Evolutionary conservation across 2,329 filamentous ascomycete genomes (phyloP).

Genomic region (Elsinoe australis): DNA sequence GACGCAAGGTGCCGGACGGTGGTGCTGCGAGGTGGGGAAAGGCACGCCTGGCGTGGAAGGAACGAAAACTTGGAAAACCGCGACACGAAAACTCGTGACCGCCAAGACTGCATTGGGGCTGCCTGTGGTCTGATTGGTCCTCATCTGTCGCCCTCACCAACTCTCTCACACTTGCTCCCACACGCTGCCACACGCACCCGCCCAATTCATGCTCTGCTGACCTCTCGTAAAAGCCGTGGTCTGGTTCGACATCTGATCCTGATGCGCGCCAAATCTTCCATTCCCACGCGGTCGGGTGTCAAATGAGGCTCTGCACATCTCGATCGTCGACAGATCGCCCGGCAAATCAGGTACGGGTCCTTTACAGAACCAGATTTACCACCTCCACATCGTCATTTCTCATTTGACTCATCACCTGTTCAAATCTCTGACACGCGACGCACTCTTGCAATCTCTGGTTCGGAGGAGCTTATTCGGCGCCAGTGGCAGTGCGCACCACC

Average conservation of each 20-base stretch:
- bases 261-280: too few relatives aligned
- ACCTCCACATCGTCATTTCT: not conserved
- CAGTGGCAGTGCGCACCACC: not conserved
- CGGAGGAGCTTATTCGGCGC: not conserved
- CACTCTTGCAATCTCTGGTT: slow-evolving; percentile 1
- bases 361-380: not conserved
- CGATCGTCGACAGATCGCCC: not conserved
- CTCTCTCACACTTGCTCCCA: too few relatives aligned
- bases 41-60: not conserved
- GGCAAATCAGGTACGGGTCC: slow-evolving; percentile 4
- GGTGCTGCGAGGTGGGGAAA: slow-evolving; percentile 9
- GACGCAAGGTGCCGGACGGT: too few relatives aligned
- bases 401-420: slow-evolving; percentile 11
- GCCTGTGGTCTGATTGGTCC: not conserved
- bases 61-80: too few relatives aligned
- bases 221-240: too few relatives aligned
- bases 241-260: too few relatives aligned
- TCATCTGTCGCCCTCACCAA: not conserved
- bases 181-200: too few relatives aligned
- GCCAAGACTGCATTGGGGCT: too few relatives aligned
- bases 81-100: not conserved
- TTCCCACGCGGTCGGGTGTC: too few relatives aligned
- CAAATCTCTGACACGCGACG: slow-evolving; percentile 15
- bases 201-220: too few relatives aligned
- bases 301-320: too few relatives aligned